Evolutionary conservation across 2,329 filamentous ascomycete species (phyloP), one percentile per base, ranked within the genome.

Genomic region (Grosmannia huntii): DNA sequence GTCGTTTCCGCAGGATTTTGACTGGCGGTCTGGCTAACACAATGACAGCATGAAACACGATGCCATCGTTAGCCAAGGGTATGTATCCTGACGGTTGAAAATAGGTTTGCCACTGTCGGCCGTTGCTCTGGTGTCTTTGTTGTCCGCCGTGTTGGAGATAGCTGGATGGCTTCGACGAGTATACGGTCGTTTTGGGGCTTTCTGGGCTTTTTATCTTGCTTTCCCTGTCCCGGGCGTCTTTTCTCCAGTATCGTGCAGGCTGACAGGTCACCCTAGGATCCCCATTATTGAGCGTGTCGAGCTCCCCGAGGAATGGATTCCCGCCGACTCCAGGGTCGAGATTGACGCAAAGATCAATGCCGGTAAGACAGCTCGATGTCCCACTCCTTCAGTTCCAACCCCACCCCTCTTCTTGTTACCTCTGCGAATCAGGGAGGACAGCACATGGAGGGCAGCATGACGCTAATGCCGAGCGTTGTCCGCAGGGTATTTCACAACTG

Each of bases 331-430:
- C 57, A 80, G 92, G 64, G 94, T 97, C n/a, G 94, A 99, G 72
- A 99, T 97, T 68, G 94, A 97, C 72, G 94, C 94, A 60, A 97
- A 97, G 77, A 96, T 97, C 69, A 94, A 92, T 65, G 90, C 92
- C 61, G 94, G 87, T 90, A 74, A 72, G 83, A 48, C n/a, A n/a
- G n/a, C 5, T 27, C 12, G 23, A 21, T 12, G 33, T 31, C 7
- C 21, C 21, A 38, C 33, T 12, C 27, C 49, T 16, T 19, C 23
- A 21, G 3, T 25, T 54, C 5, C 36, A 21, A n/a, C 27, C 38
- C 11, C 41, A 36, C 21, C n/a, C 16, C 6, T 25, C n/a, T 21
- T 33, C 33, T 5, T 19, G 11, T n/a, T 12, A 7, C 23, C 48
- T 48, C 44, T 48, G 23, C 44, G 44, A 48, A 48, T 48, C n/a